Conservation (phyloP, 2,329 filamentous ascomycete species). For the Diaporthe eres region DNA sequence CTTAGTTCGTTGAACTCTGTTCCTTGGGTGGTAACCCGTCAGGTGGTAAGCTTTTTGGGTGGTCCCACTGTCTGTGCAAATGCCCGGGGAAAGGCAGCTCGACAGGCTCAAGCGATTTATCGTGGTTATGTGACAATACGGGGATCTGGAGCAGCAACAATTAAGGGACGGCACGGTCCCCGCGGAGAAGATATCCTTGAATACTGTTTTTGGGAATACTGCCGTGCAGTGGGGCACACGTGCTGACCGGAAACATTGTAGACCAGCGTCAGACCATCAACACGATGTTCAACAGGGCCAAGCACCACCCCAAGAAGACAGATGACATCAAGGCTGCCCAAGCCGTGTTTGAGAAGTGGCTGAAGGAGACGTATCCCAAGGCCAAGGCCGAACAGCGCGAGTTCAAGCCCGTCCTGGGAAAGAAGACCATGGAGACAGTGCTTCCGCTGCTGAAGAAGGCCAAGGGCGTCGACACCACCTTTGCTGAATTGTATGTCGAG, state of each 20-base stretch:
- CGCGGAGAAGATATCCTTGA: neutral
- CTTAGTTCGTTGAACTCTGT: neutral
- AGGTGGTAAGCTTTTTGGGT: neutral
- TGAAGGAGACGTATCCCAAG: slow-evolving; percentile 39
- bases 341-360: slow-evolving; percentile 38
- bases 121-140: neutral
- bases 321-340: slow-evolving; percentile 41
- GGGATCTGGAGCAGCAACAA: too few species aligned
- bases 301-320: slow-evolving; percentile 42
- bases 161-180: too few species aligned
- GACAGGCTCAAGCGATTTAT: neutral
- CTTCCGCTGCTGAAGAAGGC: slow-evolving; percentile 35
- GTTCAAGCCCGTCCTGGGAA: slow-evolving; percentile 39
- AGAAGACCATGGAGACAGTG: slow-evolving; percentile 37
- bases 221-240: neutral
- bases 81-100: too few species aligned
- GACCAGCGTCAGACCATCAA: slow-evolving; percentile 42
- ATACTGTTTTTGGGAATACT: neutral
- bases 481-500: slow-evolving; percentile 39
- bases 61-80: neutral
- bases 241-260: slow-evolving; percentile 8
- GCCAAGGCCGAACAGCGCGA: slow-evolving; percentile 36
- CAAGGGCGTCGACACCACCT: slow-evolving; percentile 37
- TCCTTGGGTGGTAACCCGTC: neutral
- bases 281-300: slow-evolving; percentile 42